Percentiles rank a stretch among this genome's conserved stretches.
Evolutionary conservation across 331 rosid genomes (phyloP).

Genomic region (Phaseolus coccineus): DNA sequence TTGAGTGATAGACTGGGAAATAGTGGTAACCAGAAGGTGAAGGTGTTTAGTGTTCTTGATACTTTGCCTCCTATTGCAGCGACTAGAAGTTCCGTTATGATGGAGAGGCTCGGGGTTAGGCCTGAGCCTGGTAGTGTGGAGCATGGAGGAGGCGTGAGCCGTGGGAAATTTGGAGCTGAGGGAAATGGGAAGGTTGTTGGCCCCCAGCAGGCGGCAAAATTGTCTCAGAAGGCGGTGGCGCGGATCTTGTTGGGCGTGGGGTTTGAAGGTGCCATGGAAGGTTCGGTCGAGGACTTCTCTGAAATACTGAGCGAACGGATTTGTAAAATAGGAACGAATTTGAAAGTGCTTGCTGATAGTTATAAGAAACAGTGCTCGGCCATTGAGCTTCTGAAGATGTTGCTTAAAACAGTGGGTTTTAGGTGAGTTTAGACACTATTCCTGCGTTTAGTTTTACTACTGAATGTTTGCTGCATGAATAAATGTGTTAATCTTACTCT

Average conservation of each 20-base stretch:
- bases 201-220: slow-evolving; percentile 69
- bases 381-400: slow-evolving; percentile 82
- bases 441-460: not conserved
- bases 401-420: slow-evolving; percentile 78
- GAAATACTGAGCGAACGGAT: slow-evolving; percentile 74
- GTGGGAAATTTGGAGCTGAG: slow-evolving; percentile 61
- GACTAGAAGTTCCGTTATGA: slow-evolving; percentile 73
- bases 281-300: slow-evolving; percentile 81
- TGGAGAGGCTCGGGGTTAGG: slow-evolving; percentile 84
- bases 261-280: slow-evolving; percentile 82
- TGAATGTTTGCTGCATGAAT: slow-evolving; percentile 18
- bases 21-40: slow-evolving; percentile 45
- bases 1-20: slow-evolving; percentile 49
- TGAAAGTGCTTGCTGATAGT: slow-evolving; percentile 83
- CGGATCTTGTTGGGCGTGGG: slow-evolving; percentile 66
- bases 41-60: slow-evolving; percentile 74
- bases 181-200: slow-evolving; percentile 62
- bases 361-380: slow-evolving; percentile 90
- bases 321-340: slow-evolving; percentile 68
- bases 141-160: slow-evolving; percentile 62
- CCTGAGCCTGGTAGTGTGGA: slow-evolving; percentile 67
- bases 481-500: slow-evolving; percentile 12
- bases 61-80: slow-evolving; percentile 63
- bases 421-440: slow-evolving; percentile 58
- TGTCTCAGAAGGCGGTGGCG: slow-evolving; percentile 76